Conservation (phyloP, 768 basidiomycete genomes). For the Tulasnella calospora region DNA sequence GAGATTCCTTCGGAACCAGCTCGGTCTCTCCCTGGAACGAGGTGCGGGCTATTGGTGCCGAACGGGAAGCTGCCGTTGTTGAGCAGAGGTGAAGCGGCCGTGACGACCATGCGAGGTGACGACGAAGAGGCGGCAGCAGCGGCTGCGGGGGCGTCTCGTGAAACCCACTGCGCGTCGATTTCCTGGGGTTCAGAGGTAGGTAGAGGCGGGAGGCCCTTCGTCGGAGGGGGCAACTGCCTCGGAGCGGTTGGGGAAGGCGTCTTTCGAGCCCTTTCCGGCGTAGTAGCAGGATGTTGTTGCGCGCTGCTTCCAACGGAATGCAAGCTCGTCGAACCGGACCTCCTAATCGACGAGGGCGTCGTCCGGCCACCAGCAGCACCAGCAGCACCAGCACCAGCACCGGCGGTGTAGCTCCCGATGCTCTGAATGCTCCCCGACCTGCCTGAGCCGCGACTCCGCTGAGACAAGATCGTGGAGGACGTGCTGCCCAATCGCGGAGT, state of each 20-base stretch:
- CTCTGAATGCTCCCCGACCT: background rate
- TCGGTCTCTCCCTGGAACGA: background rate
- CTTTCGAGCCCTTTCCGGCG: background rate
- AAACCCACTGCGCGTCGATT: background rate
- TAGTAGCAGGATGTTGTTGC: background rate
- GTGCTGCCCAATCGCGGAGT: background rate
- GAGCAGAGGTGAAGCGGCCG: background rate
- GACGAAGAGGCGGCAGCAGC: background rate
- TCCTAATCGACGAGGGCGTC: background rate
- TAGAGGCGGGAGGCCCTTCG: background rate
- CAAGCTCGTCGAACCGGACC: background rate
- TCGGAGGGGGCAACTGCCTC: background rate
- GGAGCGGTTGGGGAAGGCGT: background rate
- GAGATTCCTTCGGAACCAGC: background rate
- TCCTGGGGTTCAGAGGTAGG: background rate
- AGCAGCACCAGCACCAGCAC: background rate
- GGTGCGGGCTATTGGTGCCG: background rate
- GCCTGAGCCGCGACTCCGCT: background rate
- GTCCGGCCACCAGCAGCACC: background rate
- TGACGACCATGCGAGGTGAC: background rate
- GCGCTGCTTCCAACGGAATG: background rate
- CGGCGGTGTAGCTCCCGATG: background rate
- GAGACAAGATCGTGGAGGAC: background rate
- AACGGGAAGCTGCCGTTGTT: background rate
- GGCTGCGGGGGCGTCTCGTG: background rate